Evolutionary conservation across 1,284 basidiomycete species (phyloP), one percentile per base, ranked within the genome.

Genomic region (Malassezia equina): DNA sequence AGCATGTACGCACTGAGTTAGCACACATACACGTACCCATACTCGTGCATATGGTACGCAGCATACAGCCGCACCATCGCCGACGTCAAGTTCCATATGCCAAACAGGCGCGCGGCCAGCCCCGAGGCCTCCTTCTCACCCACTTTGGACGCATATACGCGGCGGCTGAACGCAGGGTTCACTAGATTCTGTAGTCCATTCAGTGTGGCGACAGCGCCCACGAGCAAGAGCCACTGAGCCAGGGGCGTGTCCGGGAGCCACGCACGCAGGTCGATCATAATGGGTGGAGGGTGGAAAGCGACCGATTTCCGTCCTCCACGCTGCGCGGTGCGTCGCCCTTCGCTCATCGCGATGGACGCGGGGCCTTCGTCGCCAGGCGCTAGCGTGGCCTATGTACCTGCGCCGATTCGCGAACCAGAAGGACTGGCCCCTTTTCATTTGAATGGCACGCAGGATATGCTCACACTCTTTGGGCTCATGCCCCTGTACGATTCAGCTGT

Each of bases 1-100:
- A 96, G 83, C 74, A 93, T 84, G 77, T 95, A 98, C 7, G 62
- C 66, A 24, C 67, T 70, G 49, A 27, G 19, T 41, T 1, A 34
- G 51, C 8, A 33, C 21, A 27, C 23, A 21, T n/a, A 21, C 11
- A 49, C 59, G n/a, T 36, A 69, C 67, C 57, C 57, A 21, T 59
- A 60, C 50, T 71, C 63, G 44, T 64, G 55, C 24, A 72, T 65
- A 48, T 72, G 57, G 59, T 67, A 72, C 9, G 69, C 71, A 5
- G 62, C 59, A 24, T 71, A 71, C 33, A 52, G n/a, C 24, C 71
- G 67, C 15, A 73, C 60, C 55, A 67, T 52, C 25, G 71, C 71
- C 31, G 67, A 69, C 23, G 64, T 59, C 36, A 69, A 36, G 60
- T 71, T 73, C 71, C 71, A 73, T 7, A 70, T 47, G n/a, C 63